Evolutionary conservation across 345 rosid genomes (phyloP).

Genomic region (Bruguiera sexangula): DNA sequence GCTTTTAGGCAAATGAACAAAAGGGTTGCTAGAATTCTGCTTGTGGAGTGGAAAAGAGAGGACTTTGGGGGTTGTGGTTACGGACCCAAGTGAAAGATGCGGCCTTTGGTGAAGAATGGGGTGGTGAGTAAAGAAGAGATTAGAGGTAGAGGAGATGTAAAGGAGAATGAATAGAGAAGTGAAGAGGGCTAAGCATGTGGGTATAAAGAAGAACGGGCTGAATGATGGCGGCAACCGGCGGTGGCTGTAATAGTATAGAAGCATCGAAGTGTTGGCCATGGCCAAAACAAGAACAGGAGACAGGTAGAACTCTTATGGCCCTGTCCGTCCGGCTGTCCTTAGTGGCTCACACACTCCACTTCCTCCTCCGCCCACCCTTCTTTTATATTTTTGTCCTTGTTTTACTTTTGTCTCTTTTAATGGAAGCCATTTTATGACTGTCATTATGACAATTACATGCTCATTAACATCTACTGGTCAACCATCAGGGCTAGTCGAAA

Average conservation of each 20-base stretch:
- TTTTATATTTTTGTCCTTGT: too few relatives aligned
- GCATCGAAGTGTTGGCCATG: slow-evolving; percentile 40
- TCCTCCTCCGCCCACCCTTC: too few relatives aligned
- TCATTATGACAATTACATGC: too few relatives aligned
- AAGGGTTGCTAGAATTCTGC: slow-evolving; percentile 3
- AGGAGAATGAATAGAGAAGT: slow-evolving; percentile 44
- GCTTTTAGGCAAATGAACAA: slow-evolving; percentile 8
- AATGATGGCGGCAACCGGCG: slow-evolving; percentile 29
- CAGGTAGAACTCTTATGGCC: background rate
- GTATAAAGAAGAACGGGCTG: slow-evolving; percentile 39
- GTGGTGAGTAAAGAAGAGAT: slow-evolving; percentile 27
- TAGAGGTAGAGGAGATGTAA: slow-evolving; percentile 46
- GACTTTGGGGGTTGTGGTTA: background rate
- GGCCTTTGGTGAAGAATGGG: slow-evolving; percentile 11
- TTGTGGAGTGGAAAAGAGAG: background rate
- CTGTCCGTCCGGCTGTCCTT: background rate
- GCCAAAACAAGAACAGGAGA: background rate
- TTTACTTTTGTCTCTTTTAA: too few relatives aligned
- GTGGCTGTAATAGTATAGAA: slow-evolving; percentile 26
- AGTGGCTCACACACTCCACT: too few relatives aligned
- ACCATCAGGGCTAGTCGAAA: too few relatives aligned
- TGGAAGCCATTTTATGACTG: too few relatives aligned
- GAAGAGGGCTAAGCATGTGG: slow-evolving; percentile 48
- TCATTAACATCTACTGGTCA: too few relatives aligned
- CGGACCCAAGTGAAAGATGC: slow-evolving; percentile 10